A percentile compares a stretch with the other conserved stretches of the same genome.
These are phyloP conservation scores for Crithidia acanthocephali DNA, from an alignment of 208 protist species.

Conservation along the genomic window DNA sequence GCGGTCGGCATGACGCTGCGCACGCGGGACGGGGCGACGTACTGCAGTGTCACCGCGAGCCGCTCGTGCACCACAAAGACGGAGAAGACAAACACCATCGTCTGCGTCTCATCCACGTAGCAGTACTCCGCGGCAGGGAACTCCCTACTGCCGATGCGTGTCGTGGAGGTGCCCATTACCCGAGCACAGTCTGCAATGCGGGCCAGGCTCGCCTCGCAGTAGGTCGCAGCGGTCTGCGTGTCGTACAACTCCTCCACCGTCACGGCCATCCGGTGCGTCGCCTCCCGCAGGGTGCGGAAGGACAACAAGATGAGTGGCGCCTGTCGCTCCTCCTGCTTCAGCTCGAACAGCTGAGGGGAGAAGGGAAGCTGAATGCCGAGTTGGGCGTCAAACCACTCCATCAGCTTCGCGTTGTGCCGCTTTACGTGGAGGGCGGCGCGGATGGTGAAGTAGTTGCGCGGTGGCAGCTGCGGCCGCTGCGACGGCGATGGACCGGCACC, in stretches of 20 bases:
- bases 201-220: constrained; percentile 64
- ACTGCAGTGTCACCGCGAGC: constrained; percentile 84
- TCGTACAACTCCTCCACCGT: constrained; percentile 68
- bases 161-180: constrained; percentile 49
- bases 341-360: constrained; percentile 73
- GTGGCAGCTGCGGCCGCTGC: constrained; percentile 31
- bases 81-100: constrained; percentile 67
- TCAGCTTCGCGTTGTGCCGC: constrained; percentile 57
- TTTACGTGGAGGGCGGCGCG: constrained; percentile 73
- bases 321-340: constrained; percentile 80
- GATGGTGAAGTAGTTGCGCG: constrained; percentile 60
- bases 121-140: constrained; percentile 81
- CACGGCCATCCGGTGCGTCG: constrained; percentile 64
- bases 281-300: constrained; percentile 66
- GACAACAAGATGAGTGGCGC: constrained; percentile 78
- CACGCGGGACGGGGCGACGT: constrained; percentile 64
- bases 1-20: constrained; percentile 67
- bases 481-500: constrained; percentile 3
- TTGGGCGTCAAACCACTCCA: constrained; percentile 83
- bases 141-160: constrained; percentile 63
- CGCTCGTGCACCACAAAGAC: constrained; percentile 68
- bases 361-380: constrained; percentile 75
- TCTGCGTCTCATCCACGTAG: constrained; percentile 65
- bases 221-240: constrained; percentile 46
- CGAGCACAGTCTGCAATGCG: constrained; percentile 69